Percentiles rank a stretch among this genome's conserved stretches.
Evolutionary conservation across 371 early-diverging fungal genomes (phyloP).

Genomic region (Chytridiales sp.): DNA sequence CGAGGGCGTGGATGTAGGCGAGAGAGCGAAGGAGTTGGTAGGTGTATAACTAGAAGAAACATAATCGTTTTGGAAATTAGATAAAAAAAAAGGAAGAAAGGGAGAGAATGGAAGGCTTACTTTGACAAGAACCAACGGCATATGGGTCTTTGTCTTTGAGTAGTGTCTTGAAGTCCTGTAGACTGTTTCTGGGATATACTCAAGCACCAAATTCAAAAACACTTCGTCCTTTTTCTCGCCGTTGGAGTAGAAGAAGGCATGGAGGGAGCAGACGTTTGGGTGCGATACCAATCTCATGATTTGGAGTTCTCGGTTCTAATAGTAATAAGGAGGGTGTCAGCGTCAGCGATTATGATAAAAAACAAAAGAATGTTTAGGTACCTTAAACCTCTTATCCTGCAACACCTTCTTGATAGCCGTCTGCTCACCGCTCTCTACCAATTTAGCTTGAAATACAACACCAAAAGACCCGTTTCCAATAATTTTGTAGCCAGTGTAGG

Average conservation of each 20-base stretch:
- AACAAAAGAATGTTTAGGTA: constrained; percentile 28
- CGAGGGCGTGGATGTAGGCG: constrained; percentile 93
- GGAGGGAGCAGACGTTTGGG: constrained; percentile 82
- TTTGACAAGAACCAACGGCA: constrained; percentile 90
- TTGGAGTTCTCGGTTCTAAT: constrained; percentile 92
- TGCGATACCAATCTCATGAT: constrained; percentile 91
- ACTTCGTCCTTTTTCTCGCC: constrained; percentile 91
- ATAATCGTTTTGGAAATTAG: background rate
- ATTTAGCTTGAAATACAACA: constrained; percentile 91
- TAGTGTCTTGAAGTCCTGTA: constrained; percentile 85
- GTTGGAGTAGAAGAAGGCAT: constrained; percentile 85
- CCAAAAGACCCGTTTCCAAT: constrained; percentile 97
- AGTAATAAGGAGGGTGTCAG: too few species aligned
- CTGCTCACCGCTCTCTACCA: constrained; percentile 71
- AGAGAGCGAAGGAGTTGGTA: constrained; percentile 95
- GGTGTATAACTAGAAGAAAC: constrained; percentile 71
- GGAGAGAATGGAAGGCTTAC: constrained; percentile 16
- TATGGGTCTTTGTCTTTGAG: constrained; percentile 81
- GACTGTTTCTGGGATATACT: constrained; percentile 92
- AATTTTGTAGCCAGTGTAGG: constrained; percentile 86
- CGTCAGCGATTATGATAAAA: background rate
- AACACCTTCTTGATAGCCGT: constrained; percentile 94
- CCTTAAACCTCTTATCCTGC: constrained; percentile 96
- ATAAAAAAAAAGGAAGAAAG: background rate
- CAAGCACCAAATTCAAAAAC: constrained; percentile 88